Evolutionary conservation across 2,329 filamentous ascomycete genomes (phyloP).

Genomic region (Epichloe glyceriae): DNA sequence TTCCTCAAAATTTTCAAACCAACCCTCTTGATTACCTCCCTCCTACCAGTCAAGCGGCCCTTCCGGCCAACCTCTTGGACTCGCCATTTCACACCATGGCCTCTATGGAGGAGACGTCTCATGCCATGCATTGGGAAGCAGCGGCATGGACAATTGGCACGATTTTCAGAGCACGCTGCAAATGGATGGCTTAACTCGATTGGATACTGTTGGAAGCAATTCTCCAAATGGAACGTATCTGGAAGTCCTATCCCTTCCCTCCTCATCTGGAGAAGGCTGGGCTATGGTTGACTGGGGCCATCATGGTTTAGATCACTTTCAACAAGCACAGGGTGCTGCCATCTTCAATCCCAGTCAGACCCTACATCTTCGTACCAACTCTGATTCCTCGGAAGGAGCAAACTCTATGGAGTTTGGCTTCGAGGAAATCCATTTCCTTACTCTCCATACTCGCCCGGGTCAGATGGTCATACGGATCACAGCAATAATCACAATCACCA

Average conservation of each 20-base stretch:
- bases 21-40: conserved; percentile 48
- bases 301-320: conserved; percentile 50
- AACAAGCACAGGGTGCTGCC: conserved; percentile 41
- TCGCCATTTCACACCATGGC: conserved; percentile 47
- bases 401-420: conserved; percentile 59
- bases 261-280: conserved; percentile 81
- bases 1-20: conserved; percentile 38
- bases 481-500: conserved; percentile 26
- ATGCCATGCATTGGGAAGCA: conserved; percentile 43
- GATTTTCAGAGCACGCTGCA: conserved; percentile 56
- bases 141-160: conserved; percentile 61
- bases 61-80: conserved; percentile 52
- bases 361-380: conserved; percentile 74
- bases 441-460: conserved; percentile 71
- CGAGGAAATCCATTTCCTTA: conserved; percentile 65
- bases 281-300: conserved; percentile 64
- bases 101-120: conserved; percentile 40
- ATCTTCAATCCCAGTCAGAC: conserved; percentile 92
- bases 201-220: conserved; percentile 31
- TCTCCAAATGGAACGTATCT: conserved; percentile 47
- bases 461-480: conserved; percentile 41
- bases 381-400: conserved; percentile 68
- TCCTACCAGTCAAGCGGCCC: conserved; percentile 47
- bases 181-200: conserved; percentile 33
- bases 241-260: conserved; percentile 71